Conservation (phyloP, 352 stramenopile species). For the Pythium rhizo-oryzae region DNA sequence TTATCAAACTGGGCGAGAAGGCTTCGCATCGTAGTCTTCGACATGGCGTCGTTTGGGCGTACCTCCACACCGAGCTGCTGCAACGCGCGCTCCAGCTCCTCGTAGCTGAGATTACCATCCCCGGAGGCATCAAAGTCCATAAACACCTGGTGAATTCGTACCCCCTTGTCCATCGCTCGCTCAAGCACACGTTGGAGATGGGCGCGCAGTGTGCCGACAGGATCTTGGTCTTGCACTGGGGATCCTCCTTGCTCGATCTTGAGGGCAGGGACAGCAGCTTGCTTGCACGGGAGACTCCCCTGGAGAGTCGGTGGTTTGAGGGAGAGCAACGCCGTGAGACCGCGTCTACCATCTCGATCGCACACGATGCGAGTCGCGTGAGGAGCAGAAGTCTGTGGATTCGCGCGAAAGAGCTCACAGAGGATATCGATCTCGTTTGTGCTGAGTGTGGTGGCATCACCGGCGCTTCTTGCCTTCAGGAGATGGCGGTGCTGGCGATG, state of each 20-base stretch:
- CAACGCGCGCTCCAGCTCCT: slow-evolving; percentile 57
- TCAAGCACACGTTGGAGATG: slow-evolving; percentile 58
- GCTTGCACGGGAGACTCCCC: not conserved
- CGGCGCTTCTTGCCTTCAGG: slow-evolving; percentile 26
- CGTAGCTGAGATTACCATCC: slow-evolving; percentile 59
- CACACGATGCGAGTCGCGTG: slow-evolving; percentile 54
- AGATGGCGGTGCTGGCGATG: slow-evolving; percentile 18
- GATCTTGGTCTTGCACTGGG: slow-evolving; percentile 14
- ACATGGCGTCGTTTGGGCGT: slow-evolving; percentile 29
- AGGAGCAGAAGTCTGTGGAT: slow-evolving; percentile 19
- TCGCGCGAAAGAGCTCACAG: slow-evolving; percentile 54
- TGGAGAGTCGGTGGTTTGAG: slow-evolving; percentile 30
- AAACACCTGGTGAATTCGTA: slow-evolving; percentile 69
- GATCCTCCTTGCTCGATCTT: not conserved
- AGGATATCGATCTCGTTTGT: slow-evolving; percentile 60
- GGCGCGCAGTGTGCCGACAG: slow-evolving; percentile 37
- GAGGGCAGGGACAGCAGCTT: not conserved
- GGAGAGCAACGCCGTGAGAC: slow-evolving; percentile 58
- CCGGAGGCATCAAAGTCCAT: slow-evolving; percentile 57
- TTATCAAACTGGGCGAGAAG: slow-evolving; percentile 60
- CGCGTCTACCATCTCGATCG: slow-evolving; percentile 45
- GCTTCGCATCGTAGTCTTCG: slow-evolving; percentile 28
- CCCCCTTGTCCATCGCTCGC: slow-evolving; percentile 56
- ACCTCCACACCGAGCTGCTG: slow-evolving; percentile 52
- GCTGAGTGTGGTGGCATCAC: slow-evolving; percentile 56